Evolutionary conservation across 495 filamentous ascomycete genomes (phyloP).

Genomic region (Podospora anserina): DNA sequence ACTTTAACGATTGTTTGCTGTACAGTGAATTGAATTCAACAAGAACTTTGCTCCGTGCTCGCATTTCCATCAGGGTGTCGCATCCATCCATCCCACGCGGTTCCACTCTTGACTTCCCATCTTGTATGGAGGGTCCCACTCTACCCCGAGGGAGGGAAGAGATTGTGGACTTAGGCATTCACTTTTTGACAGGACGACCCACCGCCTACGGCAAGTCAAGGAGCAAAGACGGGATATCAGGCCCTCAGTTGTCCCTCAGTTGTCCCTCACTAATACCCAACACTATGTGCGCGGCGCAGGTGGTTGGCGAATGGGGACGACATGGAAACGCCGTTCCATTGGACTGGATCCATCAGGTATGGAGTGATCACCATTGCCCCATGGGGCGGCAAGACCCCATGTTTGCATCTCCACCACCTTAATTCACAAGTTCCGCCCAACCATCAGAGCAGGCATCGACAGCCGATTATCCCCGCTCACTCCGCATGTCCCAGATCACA

Average conservation of each 20-base stretch:
- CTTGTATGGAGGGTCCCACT: background rate
- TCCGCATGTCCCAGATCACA: background rate
- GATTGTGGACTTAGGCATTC: background rate
- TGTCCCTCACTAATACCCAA: background rate
- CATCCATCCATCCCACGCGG: conserved; percentile 1
- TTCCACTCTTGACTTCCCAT: background rate
- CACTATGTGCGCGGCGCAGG: background rate
- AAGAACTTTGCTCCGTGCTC: background rate
- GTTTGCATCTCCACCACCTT: background rate
- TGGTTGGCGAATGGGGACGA: background rate
- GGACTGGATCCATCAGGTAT: background rate
- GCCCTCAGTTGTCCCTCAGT: background rate
- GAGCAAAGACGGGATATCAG: conserved; percentile 3
- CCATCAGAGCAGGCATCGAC: background rate
- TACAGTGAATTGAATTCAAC: no score
- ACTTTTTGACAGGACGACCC: background rate
- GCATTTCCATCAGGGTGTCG: background rate
- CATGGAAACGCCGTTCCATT: background rate
- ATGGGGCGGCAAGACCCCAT: background rate
- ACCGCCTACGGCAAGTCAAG: background rate
- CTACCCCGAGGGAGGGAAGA: background rate
- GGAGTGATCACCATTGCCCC: background rate
- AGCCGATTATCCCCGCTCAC: background rate
- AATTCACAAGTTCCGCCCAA: background rate
- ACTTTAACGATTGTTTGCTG: background rate